Evolutionary conservation across 2,329 filamentous ascomycete species (phyloP), one percentile per base, ranked within the genome.

Genomic region (Epichloe elymi): DNA sequence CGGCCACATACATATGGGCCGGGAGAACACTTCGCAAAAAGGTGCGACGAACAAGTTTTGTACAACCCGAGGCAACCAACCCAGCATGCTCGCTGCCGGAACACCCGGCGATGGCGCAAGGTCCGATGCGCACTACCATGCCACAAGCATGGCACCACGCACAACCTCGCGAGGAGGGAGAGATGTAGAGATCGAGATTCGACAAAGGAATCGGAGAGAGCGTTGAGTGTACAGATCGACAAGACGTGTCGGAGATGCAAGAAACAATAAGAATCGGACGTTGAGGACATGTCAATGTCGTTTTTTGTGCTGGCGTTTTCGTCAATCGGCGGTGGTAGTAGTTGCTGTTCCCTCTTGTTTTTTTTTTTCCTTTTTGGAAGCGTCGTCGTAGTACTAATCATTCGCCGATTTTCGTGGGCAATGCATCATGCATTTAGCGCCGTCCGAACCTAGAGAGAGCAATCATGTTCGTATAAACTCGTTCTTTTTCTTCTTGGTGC

Each of bases 391-490:
- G 36, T 26, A 54, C 53, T 58, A 50, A 53, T 58, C 55, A 54
- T 62, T 57, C 51, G 56, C 58, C 55, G 44, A 46, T 14, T 14
- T 19, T 46, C 30, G 19, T 17, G 46, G 43, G 46, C 54, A 52
- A 46, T 48, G 39, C 45, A n/a, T 38, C 15, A 43, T 44, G 51
- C 40, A 37, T 63, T 82, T 89, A 95, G 86, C 88, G 88, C 74
- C 89, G 86, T 76, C 88, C 88, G 84, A 95, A 95, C 85, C 88
- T 95, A 86, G 76, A 88, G 80, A 86, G 80, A 75, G 73, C 75
- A 78, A 78, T 58, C 48, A 60, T 55, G 78, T 83, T 86, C 75
- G 83, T 75, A 83, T 80, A 58, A 57, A 60, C 54, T 51, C 50
- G 47, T 53, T 55, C 51, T 56, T 48, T 57, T 49, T 59, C 40